phyloP scores from a whole-genome alignment of 495 filamentous ascomycete genomes.

The Mytilinidion resinicola region DNA sequence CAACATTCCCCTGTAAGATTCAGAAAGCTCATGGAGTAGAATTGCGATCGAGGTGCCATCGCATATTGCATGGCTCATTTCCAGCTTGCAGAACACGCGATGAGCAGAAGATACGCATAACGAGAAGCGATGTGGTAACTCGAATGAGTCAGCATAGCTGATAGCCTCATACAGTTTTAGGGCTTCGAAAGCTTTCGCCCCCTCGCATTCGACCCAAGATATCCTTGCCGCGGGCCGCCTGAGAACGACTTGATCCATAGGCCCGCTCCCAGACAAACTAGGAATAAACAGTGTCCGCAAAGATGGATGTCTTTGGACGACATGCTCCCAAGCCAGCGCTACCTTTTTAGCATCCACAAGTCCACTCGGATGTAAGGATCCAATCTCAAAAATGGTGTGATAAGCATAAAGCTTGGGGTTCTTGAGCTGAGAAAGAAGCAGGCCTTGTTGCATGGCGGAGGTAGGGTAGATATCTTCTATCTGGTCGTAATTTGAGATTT shows the following conservation, averaged over 20 bases:
- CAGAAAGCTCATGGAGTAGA: conserved; percentile 44
- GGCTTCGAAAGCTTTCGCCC: conserved; percentile 32
- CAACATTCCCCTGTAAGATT: conserved; percentile 46
- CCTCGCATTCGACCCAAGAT: conserved; percentile 40
- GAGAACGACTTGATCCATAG: conserved; percentile 50
- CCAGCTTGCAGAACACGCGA: conserved; percentile 44
- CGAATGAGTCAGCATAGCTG: too few species aligned
- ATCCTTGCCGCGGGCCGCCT: conserved; percentile 38
- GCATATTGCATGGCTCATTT: conserved; percentile 52
- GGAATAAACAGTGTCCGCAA: conserved; percentile 53
- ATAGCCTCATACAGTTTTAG: too few species aligned
- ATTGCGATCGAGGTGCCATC: conserved; percentile 47
- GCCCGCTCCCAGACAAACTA: conserved; percentile 45
- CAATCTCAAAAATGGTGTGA: conserved; percentile 44
- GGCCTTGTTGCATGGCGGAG: conserved; percentile 42
- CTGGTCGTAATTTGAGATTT: conserved; percentile 24
- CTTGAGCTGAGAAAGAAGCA: conserved; percentile 47
- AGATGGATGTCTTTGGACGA: conserved; percentile 50
- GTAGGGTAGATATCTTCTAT: conserved; percentile 43
- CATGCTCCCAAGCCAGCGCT: conserved; percentile 46
- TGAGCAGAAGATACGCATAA: conserved; percentile 40
- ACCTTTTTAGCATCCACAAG: conserved; percentile 40
- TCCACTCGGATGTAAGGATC: conserved; percentile 17
- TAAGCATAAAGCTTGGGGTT: conserved; percentile 44
- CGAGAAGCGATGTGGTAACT: conserved; percentile 48